Evolutionary conservation across 257 asterid species (phyloP).

Genomic region (Primulina huaijiensis): DNA sequence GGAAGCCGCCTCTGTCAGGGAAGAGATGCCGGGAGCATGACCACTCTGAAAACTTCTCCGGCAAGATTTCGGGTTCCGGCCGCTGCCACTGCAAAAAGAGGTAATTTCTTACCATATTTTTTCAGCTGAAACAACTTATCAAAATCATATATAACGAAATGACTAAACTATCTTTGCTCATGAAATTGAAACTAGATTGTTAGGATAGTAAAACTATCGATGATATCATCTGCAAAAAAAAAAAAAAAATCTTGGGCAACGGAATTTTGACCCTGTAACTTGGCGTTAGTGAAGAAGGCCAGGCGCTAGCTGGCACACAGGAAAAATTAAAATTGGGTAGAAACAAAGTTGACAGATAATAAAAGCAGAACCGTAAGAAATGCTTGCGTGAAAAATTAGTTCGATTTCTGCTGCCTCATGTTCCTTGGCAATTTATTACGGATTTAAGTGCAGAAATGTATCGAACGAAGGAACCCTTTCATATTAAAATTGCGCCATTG

Average conservation of each 20-base stretch:
- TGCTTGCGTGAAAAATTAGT: not conserved
- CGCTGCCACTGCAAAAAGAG: slow-evolving; percentile 78
- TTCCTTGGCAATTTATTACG: too few species aligned
- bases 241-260: not conserved
- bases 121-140: too few species aligned
- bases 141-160: not conserved
- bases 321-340: not conserved
- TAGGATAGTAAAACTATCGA: not conserved
- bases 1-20: slow-evolving; percentile 55
- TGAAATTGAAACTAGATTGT: not conserved
- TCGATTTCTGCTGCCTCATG: too few species aligned
- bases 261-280: not conserved
- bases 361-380: not conserved
- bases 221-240: too few species aligned
- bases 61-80: slow-evolving; percentile 49
- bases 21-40: slow-evolving; percentile 74
- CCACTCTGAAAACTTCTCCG: slow-evolving; percentile 49
- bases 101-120: slow-evolving; percentile 23
- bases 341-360: not conserved
- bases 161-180: not conserved
- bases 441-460: too few species aligned
- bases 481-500: not conserved
- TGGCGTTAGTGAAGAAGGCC: not conserved
- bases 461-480: not conserved
- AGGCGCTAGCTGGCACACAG: not conserved